Conservation (phyloP, 192 early-diverging fungal genomes). For the Spizellomyces sp. region DNA sequence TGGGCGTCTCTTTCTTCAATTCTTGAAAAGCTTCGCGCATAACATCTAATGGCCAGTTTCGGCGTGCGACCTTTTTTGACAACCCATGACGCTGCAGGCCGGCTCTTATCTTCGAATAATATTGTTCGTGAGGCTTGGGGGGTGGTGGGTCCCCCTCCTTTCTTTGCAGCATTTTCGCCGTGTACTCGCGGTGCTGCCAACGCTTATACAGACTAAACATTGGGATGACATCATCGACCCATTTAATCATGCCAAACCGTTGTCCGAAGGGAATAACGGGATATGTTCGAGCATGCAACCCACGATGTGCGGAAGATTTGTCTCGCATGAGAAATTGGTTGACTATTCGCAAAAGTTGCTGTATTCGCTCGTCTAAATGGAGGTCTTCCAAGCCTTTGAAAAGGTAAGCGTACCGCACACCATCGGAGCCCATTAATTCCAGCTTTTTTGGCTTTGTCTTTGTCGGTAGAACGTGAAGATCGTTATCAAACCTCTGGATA, state of each 20-base stretch:
- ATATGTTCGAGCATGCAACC: slow-evolving; percentile 60
- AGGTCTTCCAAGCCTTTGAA: slow-evolving; percentile 94
- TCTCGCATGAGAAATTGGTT: slow-evolving; percentile 67
- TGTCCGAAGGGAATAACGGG: slow-evolving; percentile 87
- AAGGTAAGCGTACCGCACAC: slow-evolving; percentile 67
- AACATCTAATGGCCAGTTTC: slow-evolving; percentile 70
- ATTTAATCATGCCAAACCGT: slow-evolving; percentile 91
- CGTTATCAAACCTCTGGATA: slow-evolving; percentile 55
- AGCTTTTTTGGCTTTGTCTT: slow-evolving; percentile 95
- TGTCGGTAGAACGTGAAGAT: slow-evolving; percentile 66
- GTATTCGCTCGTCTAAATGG: slow-evolving; percentile 89
- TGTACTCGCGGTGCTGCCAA: slow-evolving; percentile 75
- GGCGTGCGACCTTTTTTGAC: slow-evolving; percentile 53
- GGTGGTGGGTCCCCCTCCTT: slow-evolving; percentile 47
- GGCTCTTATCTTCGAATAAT: slow-evolving; percentile 39
- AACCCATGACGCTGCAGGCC: slow-evolving; percentile 61
- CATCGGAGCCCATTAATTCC: slow-evolving; percentile 58
- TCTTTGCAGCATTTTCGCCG: slow-evolving; percentile 54
- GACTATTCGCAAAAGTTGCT: slow-evolving; percentile 71
- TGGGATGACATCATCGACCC: slow-evolving; percentile 82
- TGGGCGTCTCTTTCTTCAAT: slow-evolving; percentile 65
- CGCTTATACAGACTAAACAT: slow-evolving; percentile 77
- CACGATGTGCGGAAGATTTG: slow-evolving; percentile 35
- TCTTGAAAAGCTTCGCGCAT: slow-evolving; percentile 62
- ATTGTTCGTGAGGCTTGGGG: slow-evolving; percentile 49